phyloP scores from a whole-genome alignment of 495 filamentous ascomycete genomes.

The Xylaria scruposa region DNA sequence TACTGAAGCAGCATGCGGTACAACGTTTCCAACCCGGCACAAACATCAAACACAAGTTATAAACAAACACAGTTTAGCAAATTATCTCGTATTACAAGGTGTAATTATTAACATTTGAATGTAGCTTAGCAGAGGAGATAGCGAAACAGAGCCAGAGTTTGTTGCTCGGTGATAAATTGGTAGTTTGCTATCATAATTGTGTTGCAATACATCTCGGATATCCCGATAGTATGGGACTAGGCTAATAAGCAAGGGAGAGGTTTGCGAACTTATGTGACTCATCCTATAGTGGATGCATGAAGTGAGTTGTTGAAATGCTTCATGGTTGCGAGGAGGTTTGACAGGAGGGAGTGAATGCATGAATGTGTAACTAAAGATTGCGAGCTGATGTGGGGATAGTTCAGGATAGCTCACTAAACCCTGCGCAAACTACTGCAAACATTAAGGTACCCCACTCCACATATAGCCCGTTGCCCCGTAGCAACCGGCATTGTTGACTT shows the following conservation, averaged over 20 bases:
- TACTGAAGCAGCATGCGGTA: constrained; percentile 69
- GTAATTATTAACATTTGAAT: constrained; percentile 15
- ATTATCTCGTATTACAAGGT: neutral
- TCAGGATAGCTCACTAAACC: neutral
- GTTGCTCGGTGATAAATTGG: neutral
- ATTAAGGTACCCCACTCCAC: neutral
- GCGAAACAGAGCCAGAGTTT: neutral
- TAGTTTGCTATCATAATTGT: neutral
- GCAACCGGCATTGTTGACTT: constrained; percentile 32
- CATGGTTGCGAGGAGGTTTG: constrained; percentile 25
- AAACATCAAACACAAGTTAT: constrained; percentile 59
- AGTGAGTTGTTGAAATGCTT: constrained; percentile 24
- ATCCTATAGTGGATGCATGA: constrained; percentile 22
- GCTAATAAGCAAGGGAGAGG: neutral
- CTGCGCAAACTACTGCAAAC: constrained; percentile 6
- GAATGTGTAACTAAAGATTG: neutral
- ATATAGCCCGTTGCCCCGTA: constrained; percentile 23
- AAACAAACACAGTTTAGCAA: constrained; percentile 31
- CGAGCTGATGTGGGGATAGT: constrained; percentile 1
- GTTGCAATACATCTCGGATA: neutral
- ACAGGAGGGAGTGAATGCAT: neutral
- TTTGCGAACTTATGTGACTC: constrained; percentile 29
- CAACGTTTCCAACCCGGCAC: constrained; percentile 55
- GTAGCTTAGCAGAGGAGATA: neutral
- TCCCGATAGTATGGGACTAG: neutral